phyloP scores from a whole-genome alignment of 768 basidiomycete genomes.

The Russula abietina region DNA sequence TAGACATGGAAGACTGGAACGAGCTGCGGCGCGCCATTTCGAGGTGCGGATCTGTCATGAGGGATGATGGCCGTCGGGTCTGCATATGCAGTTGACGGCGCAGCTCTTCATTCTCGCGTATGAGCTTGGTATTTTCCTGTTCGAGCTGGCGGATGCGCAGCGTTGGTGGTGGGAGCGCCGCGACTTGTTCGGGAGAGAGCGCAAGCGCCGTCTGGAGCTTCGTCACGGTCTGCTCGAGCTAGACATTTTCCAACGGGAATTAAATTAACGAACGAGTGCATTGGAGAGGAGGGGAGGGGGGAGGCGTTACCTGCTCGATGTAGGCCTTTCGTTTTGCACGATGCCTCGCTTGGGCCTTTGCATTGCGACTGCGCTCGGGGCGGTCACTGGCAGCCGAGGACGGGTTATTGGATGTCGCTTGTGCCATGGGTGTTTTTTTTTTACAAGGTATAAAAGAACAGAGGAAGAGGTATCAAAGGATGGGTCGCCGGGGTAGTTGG shows the following conservation, averaged over 20 bases:
- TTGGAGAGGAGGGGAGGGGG: background rate
- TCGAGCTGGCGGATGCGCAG: constrained; percentile 77
- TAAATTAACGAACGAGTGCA: background rate
- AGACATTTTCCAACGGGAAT: background rate
- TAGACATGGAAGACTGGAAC: constrained; percentile 24
- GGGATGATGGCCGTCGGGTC: constrained; percentile 23
- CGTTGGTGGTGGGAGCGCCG: constrained; percentile 64
- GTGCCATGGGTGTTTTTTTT: constrained; percentile 10
- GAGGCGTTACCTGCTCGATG: constrained; percentile 70
- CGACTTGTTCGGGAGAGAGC: constrained; percentile 68
- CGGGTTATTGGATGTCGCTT: background rate
- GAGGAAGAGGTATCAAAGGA: background rate
- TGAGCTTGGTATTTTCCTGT: constrained; percentile 66
- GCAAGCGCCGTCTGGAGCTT: constrained; percentile 74
- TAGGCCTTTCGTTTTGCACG: constrained; percentile 90
- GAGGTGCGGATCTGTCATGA: constrained; percentile 24
- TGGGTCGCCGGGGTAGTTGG: background rate
- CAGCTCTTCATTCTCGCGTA: constrained; percentile 68
- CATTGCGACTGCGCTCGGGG: constrained; percentile 81
- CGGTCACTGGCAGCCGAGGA: background rate
- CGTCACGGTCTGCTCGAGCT: constrained; percentile 83
- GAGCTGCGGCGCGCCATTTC: constrained; percentile 22
- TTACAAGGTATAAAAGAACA: background rate
- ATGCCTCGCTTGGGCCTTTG: constrained; percentile 83
- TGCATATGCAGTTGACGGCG: constrained; percentile 49